A percentile compares a stretch with the other conserved stretches of the same genome.
Evolutionary conservation across 768 basidiomycete genomes (phyloP).

Genomic region (Austroboletus eburneus): DNA sequence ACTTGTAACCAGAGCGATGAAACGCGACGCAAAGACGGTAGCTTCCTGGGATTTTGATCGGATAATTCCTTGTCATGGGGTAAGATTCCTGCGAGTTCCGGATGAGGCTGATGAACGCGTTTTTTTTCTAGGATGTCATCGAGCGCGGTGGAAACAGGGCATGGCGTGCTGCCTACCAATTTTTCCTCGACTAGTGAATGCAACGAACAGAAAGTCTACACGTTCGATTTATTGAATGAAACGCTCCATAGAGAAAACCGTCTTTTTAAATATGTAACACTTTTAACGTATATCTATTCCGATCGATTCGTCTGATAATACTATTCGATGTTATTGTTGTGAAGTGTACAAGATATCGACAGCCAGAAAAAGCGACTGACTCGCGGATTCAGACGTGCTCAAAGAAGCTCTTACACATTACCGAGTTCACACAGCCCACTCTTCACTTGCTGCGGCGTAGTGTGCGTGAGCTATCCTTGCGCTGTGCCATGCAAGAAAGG

Average conservation of each 20-base stretch:
- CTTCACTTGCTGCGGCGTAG: no score
- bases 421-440: no score
- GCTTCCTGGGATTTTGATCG: constrained; percentile 69
- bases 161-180: constrained; percentile 43
- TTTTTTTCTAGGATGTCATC: constrained; percentile 48
- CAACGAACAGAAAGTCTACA: background rate
- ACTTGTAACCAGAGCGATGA: constrained; percentile 43
- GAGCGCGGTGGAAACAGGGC: constrained; percentile 56
- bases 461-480: no score
- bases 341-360: no score
- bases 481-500: no score
- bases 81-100: constrained; percentile 12
- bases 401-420: no score
- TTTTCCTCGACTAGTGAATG: constrained; percentile 20
- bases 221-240: background rate
- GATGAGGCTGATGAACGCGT: constrained; percentile 2
- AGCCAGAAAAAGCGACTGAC: no score
- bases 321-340: no score
- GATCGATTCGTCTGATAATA: background rate
- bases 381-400: no score
- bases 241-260: no score
- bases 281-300: background rate
- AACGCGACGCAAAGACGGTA: constrained; percentile 59
- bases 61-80: constrained; percentile 72
- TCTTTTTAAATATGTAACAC: constrained; percentile 3